Evolutionary conservation across 148 eudicot species (phyloP), one percentile per base, ranked within the genome.

Genomic region (Spergularia bocconei): DNA sequence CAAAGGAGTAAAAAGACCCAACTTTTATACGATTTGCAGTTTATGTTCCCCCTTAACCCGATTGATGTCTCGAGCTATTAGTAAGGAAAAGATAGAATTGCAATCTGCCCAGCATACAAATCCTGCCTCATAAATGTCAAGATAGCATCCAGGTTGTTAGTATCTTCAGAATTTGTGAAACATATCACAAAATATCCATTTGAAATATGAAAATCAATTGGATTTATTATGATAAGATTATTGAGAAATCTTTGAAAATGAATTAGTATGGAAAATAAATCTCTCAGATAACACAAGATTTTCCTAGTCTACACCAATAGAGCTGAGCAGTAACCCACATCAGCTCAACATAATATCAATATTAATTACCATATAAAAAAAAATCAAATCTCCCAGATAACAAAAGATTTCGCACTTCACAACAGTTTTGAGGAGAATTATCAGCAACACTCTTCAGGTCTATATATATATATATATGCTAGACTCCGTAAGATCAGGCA

Each of bases 101-200:
- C 65, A 38, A 64, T 64, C 48, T 64, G 12, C 21, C 48, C 38
- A 36, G 48, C 50, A 63, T 63, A 63, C 67, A 63, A 63, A 63
- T 36, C 67, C 14, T 36, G 19, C 19, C 11, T 65, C 69, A 65
- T 65, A 65, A 65, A 65, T 65, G 51, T 38, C 52, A 38, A 65
- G 17, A 39, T 65, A 39, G 69, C 69, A 65, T 39, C 51, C 69
- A 65, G 51, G 51, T 16, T 65, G 69, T 65, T 33, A 39, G 23
- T 65, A 65, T 65, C 69, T 33, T 4, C 21, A 39, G 11, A 39
- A 65, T 39, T 63, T 41, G 51, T 48, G 38, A 65, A 65, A 65
- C 51, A 17, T 39, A 65, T 65, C 50, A 65, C n/a, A 13, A 23
- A 65, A 50, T 39, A 65, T 65, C 69, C 51, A n/a, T 39, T 61